phyloP scores from a whole-genome alignment of 257 asterid species.

The Solanum corneliomulleri region DNA sequence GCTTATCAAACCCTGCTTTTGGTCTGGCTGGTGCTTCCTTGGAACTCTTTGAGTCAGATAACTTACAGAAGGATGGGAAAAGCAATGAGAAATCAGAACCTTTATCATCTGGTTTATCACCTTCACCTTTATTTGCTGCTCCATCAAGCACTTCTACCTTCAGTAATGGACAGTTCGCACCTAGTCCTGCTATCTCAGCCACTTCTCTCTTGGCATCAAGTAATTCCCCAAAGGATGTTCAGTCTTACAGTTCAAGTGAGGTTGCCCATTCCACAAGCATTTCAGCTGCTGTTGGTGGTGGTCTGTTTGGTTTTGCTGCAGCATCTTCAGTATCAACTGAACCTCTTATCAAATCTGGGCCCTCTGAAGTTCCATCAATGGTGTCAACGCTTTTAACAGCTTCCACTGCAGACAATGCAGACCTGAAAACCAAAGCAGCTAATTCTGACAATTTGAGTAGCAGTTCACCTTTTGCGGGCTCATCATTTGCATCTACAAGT shows the following conservation, averaged over 20 bases:
- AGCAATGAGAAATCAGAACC: slow-evolving; percentile 25
- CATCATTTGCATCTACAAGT: slow-evolving; percentile 19
- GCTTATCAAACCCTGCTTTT: slow-evolving; percentile 20
- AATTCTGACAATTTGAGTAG: slow-evolving; percentile 17
- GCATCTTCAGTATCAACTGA: slow-evolving; percentile 12
- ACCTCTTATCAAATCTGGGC: slow-evolving; percentile 22
- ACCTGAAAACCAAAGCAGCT: slow-evolving; percentile 6
- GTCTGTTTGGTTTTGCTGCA: slow-evolving; percentile 8
- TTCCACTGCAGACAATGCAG: slow-evolving; percentile 14
- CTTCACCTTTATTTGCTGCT: not conserved
- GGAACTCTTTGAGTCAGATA: slow-evolving; percentile 16
- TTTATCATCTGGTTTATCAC: slow-evolving; percentile 4
- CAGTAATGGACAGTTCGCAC: slow-evolving; percentile 18
- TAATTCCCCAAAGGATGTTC: slow-evolving; percentile 11
- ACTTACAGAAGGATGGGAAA: slow-evolving; percentile 14
- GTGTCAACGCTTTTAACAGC: slow-evolving; percentile 15
- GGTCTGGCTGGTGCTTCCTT: slow-evolving; percentile 12
- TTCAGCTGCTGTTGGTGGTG: slow-evolving; percentile 1
- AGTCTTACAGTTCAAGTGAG: slow-evolving; percentile 11
- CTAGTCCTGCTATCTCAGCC: slow-evolving; percentile 15
- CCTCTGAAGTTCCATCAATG: slow-evolving; percentile 20
- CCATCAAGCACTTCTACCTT: not conserved
- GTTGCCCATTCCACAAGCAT: slow-evolving; percentile 22
- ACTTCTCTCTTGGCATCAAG: slow-evolving; percentile 11
- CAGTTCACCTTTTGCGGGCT: slow-evolving; percentile 6